Percentiles rank a stretch among this genome's conserved stretches.
Conservation (phyloP, 768 basidiomycete genomes). For the Amanita rubescens region DNA sequence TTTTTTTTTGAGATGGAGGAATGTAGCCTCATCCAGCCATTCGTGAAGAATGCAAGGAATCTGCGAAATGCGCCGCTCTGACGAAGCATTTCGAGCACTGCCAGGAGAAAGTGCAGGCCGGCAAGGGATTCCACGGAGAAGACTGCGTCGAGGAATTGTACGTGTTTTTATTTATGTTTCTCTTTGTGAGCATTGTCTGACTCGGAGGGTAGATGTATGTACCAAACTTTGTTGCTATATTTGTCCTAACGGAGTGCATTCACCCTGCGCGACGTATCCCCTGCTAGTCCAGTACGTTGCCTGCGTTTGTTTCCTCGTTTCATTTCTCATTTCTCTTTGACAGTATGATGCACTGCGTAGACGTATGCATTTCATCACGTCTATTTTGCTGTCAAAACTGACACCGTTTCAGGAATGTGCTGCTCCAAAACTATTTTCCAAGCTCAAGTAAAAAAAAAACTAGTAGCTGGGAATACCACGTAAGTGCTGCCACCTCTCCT, state of each 20-base stretch:
- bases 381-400: constrained; percentile 21
- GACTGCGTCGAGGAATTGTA: constrained; percentile 91
- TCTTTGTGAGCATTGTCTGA: constrained; percentile 8
- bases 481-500: background rate
- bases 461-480: background rate
- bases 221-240: background rate
- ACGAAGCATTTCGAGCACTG: constrained; percentile 87
- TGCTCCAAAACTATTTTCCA: constrained; percentile 78
- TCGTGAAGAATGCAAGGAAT: constrained; percentile 67
- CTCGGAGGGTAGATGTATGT: constrained; percentile 15
- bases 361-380: constrained; percentile 42
- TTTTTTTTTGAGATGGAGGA: background rate
- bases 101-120: constrained; percentile 76
- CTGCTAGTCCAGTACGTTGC: background rate
- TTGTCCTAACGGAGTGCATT: constrained; percentile 3
- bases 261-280: too few species aligned
- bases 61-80: constrained; percentile 56
- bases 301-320: background rate
- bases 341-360: constrained; percentile 91
- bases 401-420: constrained; percentile 37
- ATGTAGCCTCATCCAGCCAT: constrained; percentile 59
- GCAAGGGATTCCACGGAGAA: constrained; percentile 83
- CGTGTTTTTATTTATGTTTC: constrained; percentile 24
- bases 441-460: constrained; percentile 38
- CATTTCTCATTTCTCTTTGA: background rate